Evolutionary conservation across 2,329 filamentous ascomycete species (phyloP).

Genomic region (Chlorencoelia australis): DNA sequence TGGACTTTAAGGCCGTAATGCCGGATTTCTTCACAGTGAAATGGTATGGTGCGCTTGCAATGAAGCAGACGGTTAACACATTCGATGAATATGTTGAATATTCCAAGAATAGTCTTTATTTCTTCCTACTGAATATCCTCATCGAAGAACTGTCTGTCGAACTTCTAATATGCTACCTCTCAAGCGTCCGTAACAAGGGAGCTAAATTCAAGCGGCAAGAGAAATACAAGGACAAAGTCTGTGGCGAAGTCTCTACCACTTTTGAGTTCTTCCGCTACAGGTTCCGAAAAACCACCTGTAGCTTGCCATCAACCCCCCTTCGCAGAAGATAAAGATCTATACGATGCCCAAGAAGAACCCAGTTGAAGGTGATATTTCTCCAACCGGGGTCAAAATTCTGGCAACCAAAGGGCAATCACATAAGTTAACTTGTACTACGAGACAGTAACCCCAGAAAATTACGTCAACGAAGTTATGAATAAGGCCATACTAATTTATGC

Average conservation of each 20-base stretch:
- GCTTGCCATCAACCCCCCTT: too few species aligned
- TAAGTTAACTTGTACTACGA: slow-evolving; percentile 70
- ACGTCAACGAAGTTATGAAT: slow-evolving; percentile 73
- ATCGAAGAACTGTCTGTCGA: slow-evolving; percentile 90
- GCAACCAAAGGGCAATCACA: slow-evolving; percentile 81
- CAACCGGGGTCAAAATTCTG: slow-evolving; percentile 22
- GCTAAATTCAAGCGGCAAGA: slow-evolving; percentile 81
- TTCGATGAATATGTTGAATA: slow-evolving; percentile 92
- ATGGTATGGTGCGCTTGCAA: slow-evolving; percentile 80
- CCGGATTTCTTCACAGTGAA: slow-evolving; percentile 81
- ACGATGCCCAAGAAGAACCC: too few species aligned
- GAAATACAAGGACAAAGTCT: slow-evolving; percentile 85
- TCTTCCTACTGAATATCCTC: slow-evolving; percentile 80
- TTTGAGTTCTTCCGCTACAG: slow-evolving; percentile 79
- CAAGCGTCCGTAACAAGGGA: slow-evolving; percentile 75
- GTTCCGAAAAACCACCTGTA: too few species aligned
- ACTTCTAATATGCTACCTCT: slow-evolving; percentile 76
- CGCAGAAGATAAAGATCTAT: too few species aligned
- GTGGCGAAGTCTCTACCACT: slow-evolving; percentile 80
- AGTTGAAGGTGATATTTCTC: slow-evolving; percentile 8
- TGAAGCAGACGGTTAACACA: slow-evolving; percentile 89
- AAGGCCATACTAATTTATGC: slow-evolving; percentile 80
- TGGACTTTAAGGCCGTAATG: slow-evolving; percentile 79
- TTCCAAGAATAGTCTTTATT: slow-evolving; percentile 75
- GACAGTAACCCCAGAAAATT: slow-evolving; percentile 51